These are phyloP conservation scores for Alternaria panax DNA, from an alignment of 2,329 filamentous ascomycete genomes.

Conservation along the genomic window DNA sequence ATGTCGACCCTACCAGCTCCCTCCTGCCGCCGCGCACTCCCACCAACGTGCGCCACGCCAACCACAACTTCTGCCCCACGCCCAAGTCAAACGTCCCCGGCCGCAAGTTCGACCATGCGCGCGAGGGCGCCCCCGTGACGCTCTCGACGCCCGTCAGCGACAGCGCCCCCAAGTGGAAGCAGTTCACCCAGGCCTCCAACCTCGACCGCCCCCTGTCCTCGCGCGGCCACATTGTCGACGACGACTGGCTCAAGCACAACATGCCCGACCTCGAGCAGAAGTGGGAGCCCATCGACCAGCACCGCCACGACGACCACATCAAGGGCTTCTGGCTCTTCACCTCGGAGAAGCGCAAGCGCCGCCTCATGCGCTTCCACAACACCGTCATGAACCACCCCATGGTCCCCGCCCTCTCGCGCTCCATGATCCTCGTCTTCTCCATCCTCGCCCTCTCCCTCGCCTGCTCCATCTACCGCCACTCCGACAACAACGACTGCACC, in stretches of 20 bases:
- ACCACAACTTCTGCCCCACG: conserved; percentile 49
- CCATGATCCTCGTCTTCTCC: conserved; percentile 84
- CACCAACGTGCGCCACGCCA: conserved; percentile 43
- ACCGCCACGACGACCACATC: conserved; percentile 57
- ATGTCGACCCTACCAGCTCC: conserved; percentile 37
- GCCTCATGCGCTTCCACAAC: conserved; percentile 69
- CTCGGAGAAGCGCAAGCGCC: conserved; percentile 58
- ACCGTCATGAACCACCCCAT: conserved; percentile 81
- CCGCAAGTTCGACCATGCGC: conserved; percentile 50
- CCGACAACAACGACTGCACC: conserved; percentile 49
- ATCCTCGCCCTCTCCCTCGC: conserved; percentile 81
- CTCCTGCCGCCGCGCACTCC: conserved; percentile 48
- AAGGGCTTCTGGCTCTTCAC: conserved; percentile 59
- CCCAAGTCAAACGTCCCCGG: conserved; percentile 50
- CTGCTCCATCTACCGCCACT: conserved; percentile 70
- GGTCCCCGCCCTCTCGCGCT: conserved; percentile 82
- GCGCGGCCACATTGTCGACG: conserved; percentile 48
- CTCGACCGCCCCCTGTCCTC: conserved; percentile 38
- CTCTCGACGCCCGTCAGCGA: conserved; percentile 45
- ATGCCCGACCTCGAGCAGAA: conserved; percentile 55
- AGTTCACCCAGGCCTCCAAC: conserved; percentile 46
- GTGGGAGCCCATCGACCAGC: conserved; percentile 64
- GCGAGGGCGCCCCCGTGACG: conserved; percentile 49
- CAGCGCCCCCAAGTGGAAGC: conserved; percentile 50
- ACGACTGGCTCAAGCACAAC: conserved; percentile 59